Base-by-base conservation (phyloP, 768 basidiomycete genomes). In the Floccularia luteovirens region DNA sequence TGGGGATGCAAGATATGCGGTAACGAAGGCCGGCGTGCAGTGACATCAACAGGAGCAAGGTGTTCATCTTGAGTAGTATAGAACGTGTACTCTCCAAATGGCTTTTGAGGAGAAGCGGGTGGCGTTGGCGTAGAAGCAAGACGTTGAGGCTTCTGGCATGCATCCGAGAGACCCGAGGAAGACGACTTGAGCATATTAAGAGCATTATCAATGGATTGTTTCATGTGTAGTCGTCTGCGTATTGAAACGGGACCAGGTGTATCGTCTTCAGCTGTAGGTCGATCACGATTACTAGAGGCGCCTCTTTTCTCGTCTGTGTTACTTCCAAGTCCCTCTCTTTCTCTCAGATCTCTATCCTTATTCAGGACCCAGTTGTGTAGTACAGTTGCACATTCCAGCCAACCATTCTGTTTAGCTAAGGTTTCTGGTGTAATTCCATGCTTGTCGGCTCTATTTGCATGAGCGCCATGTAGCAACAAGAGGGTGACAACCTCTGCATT, bases 401-500 rank as follows among this genome's bases (percentile, higher is more conserved):
- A 86, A 1, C 88, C 86, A 50, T 88, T 79, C 50, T 83, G 75
- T 31, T 76, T 72, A 5, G 93, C 92, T 32, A 96, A 73, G 50
- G 72, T 74, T 54, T 90, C 87, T 16, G 94, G 86, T 1, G 88
- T 93, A 45, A 90, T 66, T 3, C 90, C 91, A 61, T 91, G 84
- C 57, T 98, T 99, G 64, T 99, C 94, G 4, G 82, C 58, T 31
- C 80, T 77, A 57, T 83, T 71, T 16, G 91, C 77, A 43, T 78
- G 72, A 5, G 94, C 96, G 35, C 92, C 92, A 46, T 79, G 80
- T 13, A 82, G 74, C 27, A 99, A 79, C 31, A 99, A 79, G 24
- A 85, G 77, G 44, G 70, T 72, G 32, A 91, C 77, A 49, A 92
- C 79, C 19, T 70, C 61, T 22, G 75, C 75, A 61, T 99, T 90